Conservation (phyloP, 768 basidiomycete genomes). For the Mrakia hoshinonis region DNA sequence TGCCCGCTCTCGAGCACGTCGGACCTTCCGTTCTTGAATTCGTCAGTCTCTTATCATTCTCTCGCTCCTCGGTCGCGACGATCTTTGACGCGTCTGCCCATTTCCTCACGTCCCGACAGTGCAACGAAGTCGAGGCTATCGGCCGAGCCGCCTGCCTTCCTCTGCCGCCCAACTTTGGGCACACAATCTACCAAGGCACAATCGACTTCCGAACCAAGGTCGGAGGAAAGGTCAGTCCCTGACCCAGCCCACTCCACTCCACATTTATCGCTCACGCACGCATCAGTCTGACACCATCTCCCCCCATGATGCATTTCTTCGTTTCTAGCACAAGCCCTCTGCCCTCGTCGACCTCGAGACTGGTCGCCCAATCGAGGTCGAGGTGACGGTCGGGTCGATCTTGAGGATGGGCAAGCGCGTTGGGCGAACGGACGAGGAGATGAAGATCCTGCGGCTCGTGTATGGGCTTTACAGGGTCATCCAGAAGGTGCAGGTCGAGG, state of each 20-base stretch:
- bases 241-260: too few relatives aligned
- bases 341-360: slow-evolving; percentile 28
- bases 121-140: slow-evolving; percentile 18
- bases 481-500: slow-evolving; percentile 15
- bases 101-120: not conserved
- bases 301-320: not conserved
- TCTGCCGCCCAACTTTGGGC: slow-evolving; percentile 19
- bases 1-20: slow-evolving; percentile 17
- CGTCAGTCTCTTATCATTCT: not conserved
- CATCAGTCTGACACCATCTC: not conserved
- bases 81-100: too few relatives aligned
- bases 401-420: slow-evolving; percentile 22
- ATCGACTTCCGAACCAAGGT: slow-evolving; percentile 14
- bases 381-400: slow-evolving; percentile 23
- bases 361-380: slow-evolving; percentile 26
- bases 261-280: too few relatives aligned
- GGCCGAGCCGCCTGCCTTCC: slow-evolving; percentile 18
- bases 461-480: slow-evolving; percentile 20
- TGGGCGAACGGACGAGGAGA: slow-evolving; percentile 11
- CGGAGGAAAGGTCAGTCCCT: slow-evolving; percentile 3
- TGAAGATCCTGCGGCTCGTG: slow-evolving; percentile 20
- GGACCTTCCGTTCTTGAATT: slow-evolving; percentile 26
- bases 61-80: not conserved
- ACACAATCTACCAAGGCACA: slow-evolving; percentile 1
- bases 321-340: slow-evolving; percentile 17